Evolutionary conservation across 768 basidiomycete species (phyloP).

Genomic region (Naganishia onofrii): DNA sequence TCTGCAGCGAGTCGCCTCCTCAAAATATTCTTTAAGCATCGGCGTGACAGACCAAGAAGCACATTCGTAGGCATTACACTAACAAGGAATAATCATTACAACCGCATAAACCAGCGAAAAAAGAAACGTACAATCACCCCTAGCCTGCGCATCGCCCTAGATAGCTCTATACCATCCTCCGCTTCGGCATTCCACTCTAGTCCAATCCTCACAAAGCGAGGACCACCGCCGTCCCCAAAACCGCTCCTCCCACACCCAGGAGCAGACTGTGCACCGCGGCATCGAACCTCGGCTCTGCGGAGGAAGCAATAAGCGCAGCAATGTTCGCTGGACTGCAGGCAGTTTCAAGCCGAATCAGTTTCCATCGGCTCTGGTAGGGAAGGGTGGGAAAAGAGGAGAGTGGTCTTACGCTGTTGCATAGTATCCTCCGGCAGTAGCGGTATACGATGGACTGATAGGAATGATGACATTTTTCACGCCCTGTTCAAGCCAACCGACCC

Average conservation of each 20-base stretch:
- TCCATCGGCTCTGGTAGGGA: too few relatives aligned
- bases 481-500: not conserved
- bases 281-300: not conserved
- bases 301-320: not conserved
- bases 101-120: not conserved
- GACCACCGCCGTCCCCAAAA: not conserved
- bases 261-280: not conserved
- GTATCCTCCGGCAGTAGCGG: slow-evolving; percentile 26
- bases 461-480: not conserved
- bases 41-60: too few relatives aligned
- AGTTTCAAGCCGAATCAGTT: too few relatives aligned
- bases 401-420: slow-evolving; percentile 19
- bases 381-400: too few relatives aligned
- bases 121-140: not conserved
- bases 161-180: not conserved
- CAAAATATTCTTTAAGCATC: too few relatives aligned
- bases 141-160: not conserved
- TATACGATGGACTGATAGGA: slow-evolving; percentile 20
- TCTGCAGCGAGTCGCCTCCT: too few relatives aligned
- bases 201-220: not conserved
- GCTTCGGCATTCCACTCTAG: not conserved
- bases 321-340: not conserved
- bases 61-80: not conserved
- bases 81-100: not conserved
- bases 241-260: not conserved